phyloP scores from a whole-genome alignment of 495 filamentous ascomycete species.

The Aspergillus sclerotioniger region DNA sequence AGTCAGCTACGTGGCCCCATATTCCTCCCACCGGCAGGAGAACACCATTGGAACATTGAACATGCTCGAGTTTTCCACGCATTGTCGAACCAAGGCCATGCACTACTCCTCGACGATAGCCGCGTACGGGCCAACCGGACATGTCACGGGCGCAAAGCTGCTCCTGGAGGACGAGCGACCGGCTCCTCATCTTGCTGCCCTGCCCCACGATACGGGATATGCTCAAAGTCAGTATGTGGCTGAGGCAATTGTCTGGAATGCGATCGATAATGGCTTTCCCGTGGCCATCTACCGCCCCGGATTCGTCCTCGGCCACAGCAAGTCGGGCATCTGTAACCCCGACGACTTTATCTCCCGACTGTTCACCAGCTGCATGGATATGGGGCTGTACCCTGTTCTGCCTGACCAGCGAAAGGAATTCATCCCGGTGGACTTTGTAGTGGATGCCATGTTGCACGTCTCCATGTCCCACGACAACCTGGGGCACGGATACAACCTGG shows the following conservation, averaged over 20 bases:
- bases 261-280: conserved; percentile 13
- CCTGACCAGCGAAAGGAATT: conserved; percentile 12
- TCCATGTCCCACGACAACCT: conserved; percentile 1
- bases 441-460: conserved; percentile 10
- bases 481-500: conserved; percentile 17
- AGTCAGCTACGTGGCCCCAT: conserved; percentile 16
- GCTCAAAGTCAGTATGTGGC: conserved; percentile 19
- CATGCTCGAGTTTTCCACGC: conserved; percentile 12
- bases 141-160: background rate
- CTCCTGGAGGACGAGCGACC: conserved; percentile 14
- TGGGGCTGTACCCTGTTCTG: conserved; percentile 12
- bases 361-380: conserved; percentile 6
- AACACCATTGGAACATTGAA: conserved; percentile 15
- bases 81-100: conserved; percentile 8
- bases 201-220: conserved; percentile 14
- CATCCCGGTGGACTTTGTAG: conserved; percentile 18
- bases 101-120: conserved; percentile 22
- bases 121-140: conserved; percentile 9
- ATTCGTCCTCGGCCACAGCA: conserved; percentile 12
- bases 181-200: background rate
- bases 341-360: conserved; percentile 20
- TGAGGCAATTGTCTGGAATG: conserved; percentile 15
- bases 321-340: conserved; percentile 13
- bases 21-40: conserved; percentile 14
- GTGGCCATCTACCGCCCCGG: conserved; percentile 18